Evolutionary conservation across 2,329 filamentous ascomycete species (phyloP), one percentile per base, ranked within the genome.

Genomic region (Lasiodiplodia theobromae): DNA sequence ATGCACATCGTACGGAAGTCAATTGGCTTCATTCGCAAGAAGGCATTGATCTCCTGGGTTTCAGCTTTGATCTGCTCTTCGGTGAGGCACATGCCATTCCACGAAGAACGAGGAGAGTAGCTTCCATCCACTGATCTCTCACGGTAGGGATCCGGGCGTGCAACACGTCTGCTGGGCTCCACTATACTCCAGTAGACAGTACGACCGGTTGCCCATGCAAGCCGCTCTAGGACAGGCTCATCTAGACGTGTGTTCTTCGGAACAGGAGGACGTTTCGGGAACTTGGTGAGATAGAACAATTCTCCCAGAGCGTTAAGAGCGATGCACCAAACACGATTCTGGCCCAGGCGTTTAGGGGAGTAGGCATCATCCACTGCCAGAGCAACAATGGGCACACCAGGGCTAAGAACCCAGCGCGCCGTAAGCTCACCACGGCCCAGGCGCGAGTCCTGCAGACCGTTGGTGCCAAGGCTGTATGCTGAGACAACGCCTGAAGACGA

Each of bases 301-400:
- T 99, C 96, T 1, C 96, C 96, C 10, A 99, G 84, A 0, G 96
- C 95, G 77, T 99, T 99, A 65, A 99, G 81, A n/a, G 89, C 92
- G 52, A 95, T 91, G n/a, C 92, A 93, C 93, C 94, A 98, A 14
- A 96, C 87, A 34, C 94, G 89, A 14, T 88, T 87, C 62, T 89
- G 84, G 4, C 86, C 82, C 76, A 90, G 90, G 37, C 94, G 89
- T 73, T 89, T 90, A 31, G 86, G 79, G 60, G 86, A 94, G 78
- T 94, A 96, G 65, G 88, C 88, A 34, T 97, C 94, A 74, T 99
- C 96, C 7, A 97, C 87, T 54, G 88, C 88, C 70, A 99, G 88
- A 1, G 89, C 88, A 66, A 97, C 87, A 70, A 99, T 96, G 0
- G 96, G 96, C 3, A 98, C 94, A 51, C 96, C 96, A 2, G 96